These are phyloP conservation scores for Trichaptum fuscoviolaceum DNA, from an alignment of 768 basidiomycete genomes.

Conservation along the genomic window DNA sequence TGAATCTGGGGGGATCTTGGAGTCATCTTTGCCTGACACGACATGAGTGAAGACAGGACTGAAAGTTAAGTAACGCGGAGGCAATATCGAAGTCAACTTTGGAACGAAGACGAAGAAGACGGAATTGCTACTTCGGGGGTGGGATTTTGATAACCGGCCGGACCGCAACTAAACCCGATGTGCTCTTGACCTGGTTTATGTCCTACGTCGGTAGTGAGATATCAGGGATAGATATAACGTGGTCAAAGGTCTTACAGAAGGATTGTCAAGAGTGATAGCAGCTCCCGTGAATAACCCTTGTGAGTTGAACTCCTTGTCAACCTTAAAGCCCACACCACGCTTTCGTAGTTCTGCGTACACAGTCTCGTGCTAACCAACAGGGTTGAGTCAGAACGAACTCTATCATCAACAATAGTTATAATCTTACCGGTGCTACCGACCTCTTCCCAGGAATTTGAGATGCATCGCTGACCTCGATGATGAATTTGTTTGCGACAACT, in stretches of 20 bases:
- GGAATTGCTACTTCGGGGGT: conserved; percentile 34
- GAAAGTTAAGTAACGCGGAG: neutral
- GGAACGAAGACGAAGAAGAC: neutral
- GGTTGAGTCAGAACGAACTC: neutral
- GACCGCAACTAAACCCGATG: conserved; percentile 52
- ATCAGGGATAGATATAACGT: neutral
- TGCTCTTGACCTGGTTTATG: conserved; percentile 35
- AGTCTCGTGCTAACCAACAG: conserved; percentile 32
- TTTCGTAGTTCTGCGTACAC: conserved; percentile 45
- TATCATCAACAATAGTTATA: neutral
- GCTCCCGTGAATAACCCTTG: conserved; percentile 56
- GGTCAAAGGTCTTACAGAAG: neutral
- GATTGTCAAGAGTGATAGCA: conserved; percentile 35
- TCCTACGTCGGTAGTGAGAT: conserved; percentile 31
- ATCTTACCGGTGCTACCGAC: conserved; percentile 6
- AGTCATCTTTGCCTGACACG: conserved; percentile 35
- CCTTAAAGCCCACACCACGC: conserved; percentile 38
- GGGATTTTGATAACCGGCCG: conserved; percentile 45
- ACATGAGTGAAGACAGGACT: conserved; percentile 43
- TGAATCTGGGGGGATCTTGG: conserved; percentile 38
- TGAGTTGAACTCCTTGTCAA: conserved; percentile 48
- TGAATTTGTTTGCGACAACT: conserved; percentile 46
- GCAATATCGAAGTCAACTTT: conserved; percentile 1
- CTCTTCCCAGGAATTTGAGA: conserved; percentile 12
- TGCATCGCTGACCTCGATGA: conserved; percentile 47